Percentiles rank a stretch among this genome's conserved stretches.
Evolutionary conservation across 306 rosid genomes (phyloP).

Genomic region (Lathyrus aphaca): DNA sequence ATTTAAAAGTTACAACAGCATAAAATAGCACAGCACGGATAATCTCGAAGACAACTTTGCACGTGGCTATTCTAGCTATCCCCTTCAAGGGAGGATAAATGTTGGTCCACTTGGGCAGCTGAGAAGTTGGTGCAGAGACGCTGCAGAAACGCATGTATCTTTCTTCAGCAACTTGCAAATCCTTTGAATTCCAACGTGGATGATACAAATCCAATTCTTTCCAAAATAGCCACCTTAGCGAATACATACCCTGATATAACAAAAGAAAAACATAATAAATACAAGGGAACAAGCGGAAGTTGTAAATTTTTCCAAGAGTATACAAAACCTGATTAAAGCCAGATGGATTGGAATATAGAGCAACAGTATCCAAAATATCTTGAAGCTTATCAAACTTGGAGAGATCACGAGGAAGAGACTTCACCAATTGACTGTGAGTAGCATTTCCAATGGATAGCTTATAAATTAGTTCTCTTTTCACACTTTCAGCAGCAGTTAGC

Average conservation of each 20-base stretch:
- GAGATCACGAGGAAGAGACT: slow-evolving; percentile 93
- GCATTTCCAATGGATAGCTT: slow-evolving; percentile 82
- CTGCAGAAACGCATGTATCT: slow-evolving; percentile 80
- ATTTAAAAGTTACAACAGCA: slow-evolving; percentile 69
- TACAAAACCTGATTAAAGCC: slow-evolving; percentile 80
- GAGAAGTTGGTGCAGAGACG: slow-evolving; percentile 65
- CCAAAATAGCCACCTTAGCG: slow-evolving; percentile 81
- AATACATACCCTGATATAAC: slow-evolving; percentile 79
- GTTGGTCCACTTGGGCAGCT: slow-evolving; percentile 83
- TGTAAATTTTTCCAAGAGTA: neutral
- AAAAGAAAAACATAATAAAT: slow-evolving; percentile 33
- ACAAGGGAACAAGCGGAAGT: slow-evolving; percentile 26
- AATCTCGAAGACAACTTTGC: slow-evolving; percentile 76
- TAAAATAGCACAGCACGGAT: slow-evolving; percentile 85
- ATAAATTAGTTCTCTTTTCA: slow-evolving; percentile 83
- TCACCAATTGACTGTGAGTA: slow-evolving; percentile 90
- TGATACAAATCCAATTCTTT: slow-evolving; percentile 88
- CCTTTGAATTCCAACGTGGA: slow-evolving; percentile 95
- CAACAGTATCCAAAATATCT: slow-evolving; percentile 70
- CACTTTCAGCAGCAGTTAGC: slow-evolving; percentile 73
- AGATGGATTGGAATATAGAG: slow-evolving; percentile 82
- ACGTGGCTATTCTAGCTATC: slow-evolving; percentile 80
- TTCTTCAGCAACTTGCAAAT: slow-evolving; percentile 94
- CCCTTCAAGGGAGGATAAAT: slow-evolving; percentile 78
- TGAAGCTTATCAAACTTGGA: slow-evolving; percentile 76